phyloP scores from a whole-genome alignment of 306 rosid genomes.

The Glycine soja region DNA sequence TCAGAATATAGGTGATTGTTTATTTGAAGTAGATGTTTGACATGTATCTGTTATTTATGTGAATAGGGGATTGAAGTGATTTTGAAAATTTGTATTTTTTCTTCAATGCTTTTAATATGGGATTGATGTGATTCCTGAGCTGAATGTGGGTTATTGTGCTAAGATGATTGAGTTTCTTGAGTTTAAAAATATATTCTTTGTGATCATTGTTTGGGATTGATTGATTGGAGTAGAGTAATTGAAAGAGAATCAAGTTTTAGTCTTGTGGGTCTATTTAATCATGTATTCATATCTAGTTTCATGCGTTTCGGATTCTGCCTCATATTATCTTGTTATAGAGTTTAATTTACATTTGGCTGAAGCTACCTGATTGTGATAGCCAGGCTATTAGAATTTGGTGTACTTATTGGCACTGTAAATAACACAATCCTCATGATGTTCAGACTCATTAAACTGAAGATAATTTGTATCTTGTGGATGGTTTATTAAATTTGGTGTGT shows the following conservation, averaged over 20 bases:
- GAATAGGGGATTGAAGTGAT: constrained; percentile 31
- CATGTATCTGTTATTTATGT: constrained; percentile 24
- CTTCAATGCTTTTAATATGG: background rate
- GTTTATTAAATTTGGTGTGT: constrained; percentile 36
- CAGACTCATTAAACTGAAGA: constrained; percentile 19
- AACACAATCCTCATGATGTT: constrained; percentile 14
- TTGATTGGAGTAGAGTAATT: too few relatives aligned
- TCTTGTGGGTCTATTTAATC: too few relatives aligned
- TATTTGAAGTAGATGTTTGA: constrained; percentile 20
- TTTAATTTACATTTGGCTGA: constrained; percentile 8
- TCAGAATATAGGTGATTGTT: background rate
- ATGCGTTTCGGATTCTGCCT: background rate
- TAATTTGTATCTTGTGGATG: constrained; percentile 25
- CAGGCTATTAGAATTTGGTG: too few relatives aligned
- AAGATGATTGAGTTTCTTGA: too few relatives aligned
- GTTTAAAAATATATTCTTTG: too few relatives aligned
- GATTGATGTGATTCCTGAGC: background rate
- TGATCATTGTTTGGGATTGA: too few relatives aligned
- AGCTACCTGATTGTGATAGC: background rate
- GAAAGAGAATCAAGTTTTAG: too few relatives aligned
- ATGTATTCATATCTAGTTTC: background rate
- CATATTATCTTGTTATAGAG: constrained; percentile 4
- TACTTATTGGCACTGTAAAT: background rate
- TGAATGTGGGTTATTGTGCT: too few relatives aligned
- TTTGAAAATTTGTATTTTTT: constrained; percentile 8